Percentiles rank a stretch among this genome's conserved stretches.
Evolutionary conservation across 192 early-diverging fungal genomes (phyloP).

Genomic region (Cladochytrium replicatum): DNA sequence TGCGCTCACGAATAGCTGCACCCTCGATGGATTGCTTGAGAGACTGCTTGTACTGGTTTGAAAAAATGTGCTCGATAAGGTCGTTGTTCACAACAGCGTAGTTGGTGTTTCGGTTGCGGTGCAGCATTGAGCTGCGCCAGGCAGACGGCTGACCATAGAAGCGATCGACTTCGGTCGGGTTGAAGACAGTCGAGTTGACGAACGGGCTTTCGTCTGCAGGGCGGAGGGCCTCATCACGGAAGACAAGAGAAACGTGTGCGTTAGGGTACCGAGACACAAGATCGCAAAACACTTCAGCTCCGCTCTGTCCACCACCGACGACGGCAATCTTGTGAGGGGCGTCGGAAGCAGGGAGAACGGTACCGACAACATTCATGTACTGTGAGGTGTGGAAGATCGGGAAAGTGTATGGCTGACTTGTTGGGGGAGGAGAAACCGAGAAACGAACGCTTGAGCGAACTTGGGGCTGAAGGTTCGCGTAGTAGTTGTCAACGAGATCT

Average conservation of each 20-base stretch:
- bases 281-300: background rate
- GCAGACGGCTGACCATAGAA: constrained; percentile 7
- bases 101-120: constrained; percentile 10
- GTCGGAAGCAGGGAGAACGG: too few relatives aligned
- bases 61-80: constrained; percentile 16
- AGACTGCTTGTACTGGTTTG: constrained; percentile 18
- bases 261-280: background rate
- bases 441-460: background rate
- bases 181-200: constrained; percentile 26
- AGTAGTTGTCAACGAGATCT: constrained; percentile 2
- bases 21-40: too few relatives aligned
- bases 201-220: constrained; percentile 17
- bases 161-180: constrained; percentile 7
- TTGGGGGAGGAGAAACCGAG: too few relatives aligned
- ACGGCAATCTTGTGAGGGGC: background rate
- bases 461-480: constrained; percentile 6
- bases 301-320: constrained; percentile 1
- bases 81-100: constrained; percentile 17
- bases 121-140: background rate
- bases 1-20: too few relatives aligned
- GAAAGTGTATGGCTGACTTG: too few relatives aligned
- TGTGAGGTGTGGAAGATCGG: too few relatives aligned
- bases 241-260: constrained; percentile 10
- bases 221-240: constrained; percentile 9
- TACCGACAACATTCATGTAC: too few relatives aligned